Base-by-base conservation (phyloP, 2,329 filamentous ascomycete genomes). In the Fusarium temperatum region DNA sequence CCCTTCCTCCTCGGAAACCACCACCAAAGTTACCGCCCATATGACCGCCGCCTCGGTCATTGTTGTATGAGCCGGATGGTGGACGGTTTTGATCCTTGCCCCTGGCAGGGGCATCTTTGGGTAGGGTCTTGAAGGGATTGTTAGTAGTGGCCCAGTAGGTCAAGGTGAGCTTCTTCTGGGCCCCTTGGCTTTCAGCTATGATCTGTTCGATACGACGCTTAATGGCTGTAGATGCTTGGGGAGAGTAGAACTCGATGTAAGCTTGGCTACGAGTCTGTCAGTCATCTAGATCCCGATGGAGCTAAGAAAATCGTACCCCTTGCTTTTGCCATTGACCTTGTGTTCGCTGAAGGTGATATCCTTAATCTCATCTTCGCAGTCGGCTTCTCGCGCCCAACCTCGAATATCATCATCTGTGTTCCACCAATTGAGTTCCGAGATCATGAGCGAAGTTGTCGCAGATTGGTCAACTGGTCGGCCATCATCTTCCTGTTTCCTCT, bases 261-360 rank as follows among this genome's bases (percentile, higher is more conserved):
- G 92, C 94, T 88, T 92, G 90, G 14, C 90, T 91, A 72, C 51
- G 38, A 18, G 36, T 48, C 10, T 24, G 24, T 63, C 32, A 61
- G 71, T 78, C 55, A 68, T 60, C 39, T 48, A 51, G 28, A 35
- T 38, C 36, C n/a, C 53, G 9, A 24, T 10, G 47, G 39, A 18
- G 22, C 15, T 26, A 42, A n/a, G 22, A 47, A 20, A 47, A 28
- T 6, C 57, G 9, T 87, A 97, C 95, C 96, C 96, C 86, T 98
- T 98, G 84, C 94, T 98, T 85, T 99, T 99, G 77, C 96, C 96
- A 77, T 99, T 99, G 54, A 98, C 95, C 82, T 99, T 99, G 84
- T 98, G 96, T 82, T 99, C 96, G 78, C 94, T 98, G 82, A 98
- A 99, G 0, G 95, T 98, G 58, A 99, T 90, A 70, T 98, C 96